These are phyloP conservation scores for Rhizopogon vinicolor DNA, from an alignment of 768 basidiomycete genomes.

Conservation along the genomic window DNA sequence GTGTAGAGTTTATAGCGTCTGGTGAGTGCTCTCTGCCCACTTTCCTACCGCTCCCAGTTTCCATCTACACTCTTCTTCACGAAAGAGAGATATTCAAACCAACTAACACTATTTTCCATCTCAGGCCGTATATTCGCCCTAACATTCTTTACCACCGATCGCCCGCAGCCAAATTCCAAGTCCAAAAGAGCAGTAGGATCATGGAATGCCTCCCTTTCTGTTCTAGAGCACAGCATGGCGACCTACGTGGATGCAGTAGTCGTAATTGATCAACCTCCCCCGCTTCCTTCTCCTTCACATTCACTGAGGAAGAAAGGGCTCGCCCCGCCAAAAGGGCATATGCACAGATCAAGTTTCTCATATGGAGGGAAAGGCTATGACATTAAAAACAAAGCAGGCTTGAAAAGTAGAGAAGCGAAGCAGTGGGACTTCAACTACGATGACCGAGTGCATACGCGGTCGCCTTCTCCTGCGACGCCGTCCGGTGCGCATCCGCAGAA, in stretches of 20 bases:
- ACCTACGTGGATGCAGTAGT: slow-evolving; percentile 53
- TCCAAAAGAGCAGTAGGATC: slow-evolving; percentile 4
- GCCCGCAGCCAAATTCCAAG: not conserved
- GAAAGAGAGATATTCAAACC: slow-evolving; percentile 23
- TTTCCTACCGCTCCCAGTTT: not conserved
- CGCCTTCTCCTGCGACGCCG: not conserved
- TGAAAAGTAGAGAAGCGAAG: not conserved
- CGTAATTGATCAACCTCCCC: slow-evolving; percentile 33
- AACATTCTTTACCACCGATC: slow-evolving; percentile 14
- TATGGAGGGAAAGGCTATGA: not conserved
- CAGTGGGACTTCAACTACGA: slow-evolving; percentile 5
- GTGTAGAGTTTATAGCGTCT: slow-evolving; percentile 62
- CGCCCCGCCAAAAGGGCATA: not conserved
- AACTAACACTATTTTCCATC: slow-evolving; percentile 17
- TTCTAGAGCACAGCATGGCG: slow-evolving; percentile 54
- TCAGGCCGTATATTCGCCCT: slow-evolving; percentile 25
- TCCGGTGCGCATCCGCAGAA: not conserved
- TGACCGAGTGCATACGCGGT: not conserved
- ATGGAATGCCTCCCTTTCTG: slow-evolving; percentile 44
- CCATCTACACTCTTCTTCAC: not conserved
- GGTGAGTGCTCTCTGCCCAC: slow-evolving; percentile 26
- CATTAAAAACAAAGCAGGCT: not conserved
- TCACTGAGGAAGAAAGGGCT: slow-evolving; percentile 1
- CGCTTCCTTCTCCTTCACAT: slow-evolving; percentile 1
- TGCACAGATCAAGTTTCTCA: not conserved